A percentile compares a stretch with the other conserved stretches of the same genome.
Evolutionary conservation across 352 stramenopile genomes (phyloP).

Genomic region (Sclerospora graminicola): DNA sequence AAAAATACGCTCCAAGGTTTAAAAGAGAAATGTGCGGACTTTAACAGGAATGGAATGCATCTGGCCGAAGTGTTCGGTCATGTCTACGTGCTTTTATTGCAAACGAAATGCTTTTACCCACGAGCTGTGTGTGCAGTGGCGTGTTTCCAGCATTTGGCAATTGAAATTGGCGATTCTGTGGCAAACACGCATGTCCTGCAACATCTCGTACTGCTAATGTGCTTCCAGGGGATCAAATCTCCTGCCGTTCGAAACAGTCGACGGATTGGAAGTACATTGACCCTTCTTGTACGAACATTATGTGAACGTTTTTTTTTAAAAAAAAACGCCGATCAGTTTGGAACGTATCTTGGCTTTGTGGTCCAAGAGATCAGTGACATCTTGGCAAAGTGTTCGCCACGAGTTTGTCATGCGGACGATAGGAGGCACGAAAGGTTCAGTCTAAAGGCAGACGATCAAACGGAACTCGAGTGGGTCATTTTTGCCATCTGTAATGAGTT

Average conservation of each 20-base stretch:
- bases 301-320: slow-evolving; percentile 70
- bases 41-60: slow-evolving; percentile 55
- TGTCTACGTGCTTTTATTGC: slow-evolving; percentile 52
- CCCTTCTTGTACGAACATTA: slow-evolving; percentile 42
- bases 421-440: not conserved
- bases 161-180: no score
- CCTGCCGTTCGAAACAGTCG: slow-evolving; percentile 22
- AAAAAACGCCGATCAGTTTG: slow-evolving; percentile 49
- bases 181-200: no score
- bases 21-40: slow-evolving; percentile 56
- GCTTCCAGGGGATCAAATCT: no score
- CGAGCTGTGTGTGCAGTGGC: no score
- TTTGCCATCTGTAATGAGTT: slow-evolving; percentile 73
- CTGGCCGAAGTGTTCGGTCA: slow-evolving; percentile 44
- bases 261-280: slow-evolving; percentile 25
- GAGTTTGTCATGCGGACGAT: no score
- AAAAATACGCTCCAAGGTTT: slow-evolving; percentile 37
- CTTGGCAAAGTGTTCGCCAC: slow-evolving; percentile 9
- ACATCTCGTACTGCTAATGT: slow-evolving; percentile 64
- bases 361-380: slow-evolving; percentile 71
- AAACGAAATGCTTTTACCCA: no score
- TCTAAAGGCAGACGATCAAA: slow-evolving; percentile 46
- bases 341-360: slow-evolving; percentile 69
- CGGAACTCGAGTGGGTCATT: slow-evolving; percentile 66
- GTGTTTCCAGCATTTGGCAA: no score